Evolutionary conservation across 1,139 yeast species (phyloP), one percentile per base, ranked within the genome.

Genomic region (Sugiyamaella grinbergsii): DNA sequence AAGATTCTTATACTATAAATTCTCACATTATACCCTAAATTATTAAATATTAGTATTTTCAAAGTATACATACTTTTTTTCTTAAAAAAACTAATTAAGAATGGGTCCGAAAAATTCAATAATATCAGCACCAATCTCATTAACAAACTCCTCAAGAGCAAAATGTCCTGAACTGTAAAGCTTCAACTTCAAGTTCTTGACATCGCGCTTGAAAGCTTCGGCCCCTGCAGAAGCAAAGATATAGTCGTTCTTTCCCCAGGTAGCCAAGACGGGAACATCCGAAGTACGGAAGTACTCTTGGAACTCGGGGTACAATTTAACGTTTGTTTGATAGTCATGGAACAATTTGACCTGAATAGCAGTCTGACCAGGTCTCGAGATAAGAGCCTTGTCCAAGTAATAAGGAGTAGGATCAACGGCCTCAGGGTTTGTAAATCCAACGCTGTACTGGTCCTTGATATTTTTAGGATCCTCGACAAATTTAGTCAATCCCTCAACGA

Each of bases 241-340:
- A 16, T 42, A 42, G 53, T 75, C 79, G 47, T 73, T 71, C 45
- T 67, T 65, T n/a, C 79, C 79, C 79, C 79, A 75, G 18, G 62
- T 58, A 3, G 67, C 68, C 39, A 75, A 62, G 15, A 73, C 61
- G 2, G 78, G 78, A 13, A 72, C 63, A 40, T 69, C 57, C 1
- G 71, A 54, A 3, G 57, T 51, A 47, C 71, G 63, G 47, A 75
- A 65, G 52, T 58, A 72, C 39, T 67, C 49, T 28, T 74, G 78
- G 57, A 74, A 70, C 42, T 64, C 44, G 0, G 77, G 76, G 53
- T 74, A 73, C 47, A 68, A 49, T 13, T 50, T 54, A 20, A 72
- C 59, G 49, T 74, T 74, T 19, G 52, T 65, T 42, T 63, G 54
- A 56, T 75, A 75, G 52, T 74, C 76, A 48, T 61, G 54, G 54